Base-by-base conservation (phyloP, 2,329 filamentous ascomycete species). In the Stemphylium beticola region DNA sequence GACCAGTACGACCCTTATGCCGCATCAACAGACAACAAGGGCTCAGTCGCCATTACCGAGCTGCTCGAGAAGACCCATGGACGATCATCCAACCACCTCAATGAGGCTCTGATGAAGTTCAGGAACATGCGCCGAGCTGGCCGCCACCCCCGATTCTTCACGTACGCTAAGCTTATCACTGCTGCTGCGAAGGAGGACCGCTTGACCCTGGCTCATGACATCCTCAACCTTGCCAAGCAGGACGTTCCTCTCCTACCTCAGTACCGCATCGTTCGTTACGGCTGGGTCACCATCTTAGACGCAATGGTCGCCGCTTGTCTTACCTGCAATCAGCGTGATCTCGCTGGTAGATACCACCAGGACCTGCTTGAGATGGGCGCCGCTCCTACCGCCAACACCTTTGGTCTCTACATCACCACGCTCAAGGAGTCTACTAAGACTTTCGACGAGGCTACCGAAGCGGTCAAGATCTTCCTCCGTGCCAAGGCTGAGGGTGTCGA, bases 351-450 rank as follows among this genome's bases (percentile, higher is more conserved):
- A 66, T 97, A 90, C 76, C 95, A 98, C 73, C 89, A 95, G 75
- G 92, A 99, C 75, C 83, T 99, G 64, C 82, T 96, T 43, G 88
- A 92, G 57, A 95, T 98, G 82, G 93, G 93, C 42, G 87, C 90
- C 56, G 89, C 93, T 9, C 95, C 95, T 14, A 96, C 93, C 2
- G 95, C 95, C 38, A 99, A 99, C 81, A 99, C 95, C 0, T 99
- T 96, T 66, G 95, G 95, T 55, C 85, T 99, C 15, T 99, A 98
- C 83, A 99, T 99, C 78, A 98, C 96, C n/a, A 98, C 93, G 1
- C 82, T 99, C 58, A 97, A 98, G 81, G 93, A 96, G 72, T 96
- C 92, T 0, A 92, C 92, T 62, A 96, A 96, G 85, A 98, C 93
- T 0, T 98, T 97, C 63, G 95, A 99, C 69, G 95, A 99, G 76